Evolutionary conservation across 805 yeast species (phyloP).

Genomic region (Kuraishia ogatae): DNA sequence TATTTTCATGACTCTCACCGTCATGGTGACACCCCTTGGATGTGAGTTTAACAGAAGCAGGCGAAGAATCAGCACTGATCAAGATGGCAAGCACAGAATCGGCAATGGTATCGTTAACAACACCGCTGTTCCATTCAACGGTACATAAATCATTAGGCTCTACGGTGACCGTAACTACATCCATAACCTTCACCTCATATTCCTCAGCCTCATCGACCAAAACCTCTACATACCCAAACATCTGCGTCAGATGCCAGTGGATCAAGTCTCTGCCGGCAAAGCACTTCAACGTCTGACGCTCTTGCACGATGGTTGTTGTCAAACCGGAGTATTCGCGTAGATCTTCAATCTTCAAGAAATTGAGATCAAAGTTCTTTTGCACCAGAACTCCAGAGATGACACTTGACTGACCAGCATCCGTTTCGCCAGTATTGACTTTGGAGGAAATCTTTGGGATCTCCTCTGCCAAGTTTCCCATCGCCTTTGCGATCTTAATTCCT

Average conservation of each 20-base stretch:
- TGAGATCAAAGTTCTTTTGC: constrained; percentile 83
- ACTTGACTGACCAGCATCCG: constrained; percentile 19
- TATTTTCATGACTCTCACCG: constrained; percentile 18
- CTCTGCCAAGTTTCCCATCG: constrained; percentile 45
- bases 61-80: constrained; percentile 87
- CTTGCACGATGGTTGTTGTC: constrained; percentile 76
- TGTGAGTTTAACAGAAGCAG: constrained; percentile 87
- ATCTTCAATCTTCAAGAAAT: constrained; percentile 76
- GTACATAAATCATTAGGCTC: constrained; percentile 41
- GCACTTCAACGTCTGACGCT: constrained; percentile 69
- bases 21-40: constrained; percentile 47
- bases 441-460: constrained; percentile 22
- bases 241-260: constrained; percentile 85
- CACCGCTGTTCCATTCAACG: constrained; percentile 86
- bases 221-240: constrained; percentile 83
- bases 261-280: constrained; percentile 76
- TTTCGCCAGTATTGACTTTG: background rate
- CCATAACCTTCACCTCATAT: constrained; percentile 53
- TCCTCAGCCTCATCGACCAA: constrained; percentile 44
- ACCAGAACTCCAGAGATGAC: constrained; percentile 76
- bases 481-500: constrained; percentile 78
- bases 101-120: constrained; percentile 87
- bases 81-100: constrained; percentile 88
- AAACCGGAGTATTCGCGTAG: constrained; percentile 83
- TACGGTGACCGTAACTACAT: constrained; percentile 44